Base-by-base conservation (phyloP, 1,284 basidiomycete genomes). In the Microbotryum scabiosae region DNA sequence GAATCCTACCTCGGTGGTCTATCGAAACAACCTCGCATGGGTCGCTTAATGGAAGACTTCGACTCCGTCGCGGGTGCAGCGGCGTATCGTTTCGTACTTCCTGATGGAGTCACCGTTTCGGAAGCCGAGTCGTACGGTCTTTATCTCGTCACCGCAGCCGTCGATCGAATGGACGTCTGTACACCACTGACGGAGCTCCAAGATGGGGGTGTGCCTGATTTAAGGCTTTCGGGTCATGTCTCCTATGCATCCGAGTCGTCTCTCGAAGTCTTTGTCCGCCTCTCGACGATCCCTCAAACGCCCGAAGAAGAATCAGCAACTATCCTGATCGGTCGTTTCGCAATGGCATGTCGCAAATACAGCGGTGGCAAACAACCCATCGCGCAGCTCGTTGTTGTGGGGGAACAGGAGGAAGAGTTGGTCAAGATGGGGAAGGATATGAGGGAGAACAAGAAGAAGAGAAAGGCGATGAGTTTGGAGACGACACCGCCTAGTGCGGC, bases 121-220 rank as follows among this genome's bases (percentile, higher is more conserved):
- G 68, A 71, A 10, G 70, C 70, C 10, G 66, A 68, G 9, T 61
- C 49, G 16, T 67, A 69, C 25, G 71, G 71, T 18, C 65, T 76
- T 54, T 75, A 74, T 68, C 71, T 76, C 48, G 75, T 76, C 43
- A 76, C 75, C 1, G 75, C 75, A 25, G 72, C 74, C 0, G 75
- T 76, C 1, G 75, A 76, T 60, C 67, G 75, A 1, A 62, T 68
- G 58, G 70, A 72, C 59, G 51, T 70, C 23, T 57, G 60, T 54
- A 73, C 56, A 54, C 69, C 60, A 45, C 69, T 62, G 44, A 66
- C 63, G 52, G 66, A 68, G 68, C 71, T 59, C 71, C 62, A 61
- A 59, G 61, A 68, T 51, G 70, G 63, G 8, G 58, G 57, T 18
- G 54, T 69, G 9, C 60, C 68, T n/a, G 69, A 70, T 56, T 50